Percentiles rank a stretch among this genome's conserved stretches.
Conservation (phyloP, 805 yeast genomes). For the Kurtzmaniella fragi region DNA sequence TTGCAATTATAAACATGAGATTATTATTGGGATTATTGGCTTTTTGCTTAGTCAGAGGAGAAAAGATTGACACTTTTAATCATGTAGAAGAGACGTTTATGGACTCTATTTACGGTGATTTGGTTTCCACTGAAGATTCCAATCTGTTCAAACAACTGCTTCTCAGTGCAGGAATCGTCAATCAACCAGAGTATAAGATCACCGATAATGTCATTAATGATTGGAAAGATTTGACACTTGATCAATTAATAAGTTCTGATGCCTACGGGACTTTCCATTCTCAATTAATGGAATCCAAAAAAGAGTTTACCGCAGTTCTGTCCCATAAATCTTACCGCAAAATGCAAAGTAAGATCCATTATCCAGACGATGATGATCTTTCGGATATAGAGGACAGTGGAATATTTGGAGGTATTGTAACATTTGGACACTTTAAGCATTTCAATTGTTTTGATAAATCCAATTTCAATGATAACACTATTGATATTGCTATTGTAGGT, state of each 20-base stretch:
- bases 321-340: slow-evolving; percentile 7
- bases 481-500: slow-evolving; percentile 23
- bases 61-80: too few relatives aligned
- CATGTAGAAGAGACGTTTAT: slow-evolving; percentile 1
- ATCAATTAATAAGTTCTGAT: background rate
- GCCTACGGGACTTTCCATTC: background rate
- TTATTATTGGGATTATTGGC: too few relatives aligned
- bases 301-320: background rate
- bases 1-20: too few relatives aligned
- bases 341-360: slow-evolving; percentile 14
- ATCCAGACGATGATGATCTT: slow-evolving; percentile 34
- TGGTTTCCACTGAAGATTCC: slow-evolving; percentile 1
- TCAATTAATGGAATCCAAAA: background rate
- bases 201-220: too few relatives aligned
- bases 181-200: too few relatives aligned
- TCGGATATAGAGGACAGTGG: slow-evolving; percentile 18
- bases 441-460: slow-evolving; percentile 43
- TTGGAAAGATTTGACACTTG: background rate
- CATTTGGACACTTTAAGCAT: slow-evolving; percentile 48
- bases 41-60: too few relatives aligned
- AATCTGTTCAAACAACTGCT: background rate
- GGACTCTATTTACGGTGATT: slow-evolving; percentile 4
- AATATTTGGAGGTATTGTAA: slow-evolving; percentile 47
- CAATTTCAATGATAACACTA: slow-evolving; percentile 10
- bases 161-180: too few relatives aligned